These are phyloP conservation scores for Colletotrichum sp. DNA, from an alignment of 2,329 filamentous ascomycete species.

Conservation along the genomic window DNA sequence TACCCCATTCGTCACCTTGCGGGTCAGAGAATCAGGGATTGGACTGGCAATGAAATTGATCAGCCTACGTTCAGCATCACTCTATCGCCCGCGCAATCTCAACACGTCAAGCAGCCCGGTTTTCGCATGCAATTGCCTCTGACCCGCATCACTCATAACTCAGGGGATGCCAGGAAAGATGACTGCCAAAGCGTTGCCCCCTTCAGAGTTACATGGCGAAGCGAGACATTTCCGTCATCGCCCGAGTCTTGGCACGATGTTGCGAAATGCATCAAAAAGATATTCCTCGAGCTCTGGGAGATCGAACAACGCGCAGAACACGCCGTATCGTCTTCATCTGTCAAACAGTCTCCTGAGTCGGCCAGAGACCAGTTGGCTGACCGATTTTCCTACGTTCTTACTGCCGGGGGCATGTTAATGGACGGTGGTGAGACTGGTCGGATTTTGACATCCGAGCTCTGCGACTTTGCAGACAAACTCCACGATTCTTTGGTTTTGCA, in stretches of 20 bases:
- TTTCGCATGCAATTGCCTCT: background rate
- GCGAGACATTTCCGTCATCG: background rate
- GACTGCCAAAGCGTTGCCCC: accelerated
- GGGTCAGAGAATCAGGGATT: background rate
- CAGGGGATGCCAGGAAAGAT: background rate
- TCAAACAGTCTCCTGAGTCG: background rate
- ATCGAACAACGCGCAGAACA: accelerated
- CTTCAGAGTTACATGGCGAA: background rate
- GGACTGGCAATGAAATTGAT: background rate
- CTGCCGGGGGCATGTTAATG: background rate
- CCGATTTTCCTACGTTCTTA: background rate
- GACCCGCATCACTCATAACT: background rate
- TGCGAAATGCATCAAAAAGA: background rate
- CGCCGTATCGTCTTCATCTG: background rate
- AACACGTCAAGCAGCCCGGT: accelerated
- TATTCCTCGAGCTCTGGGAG: background rate
- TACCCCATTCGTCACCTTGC: too few relatives aligned
- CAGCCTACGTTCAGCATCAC: background rate
- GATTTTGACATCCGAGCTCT: background rate
- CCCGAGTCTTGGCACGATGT: background rate
- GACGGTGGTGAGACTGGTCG: background rate
- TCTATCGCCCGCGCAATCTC: background rate
- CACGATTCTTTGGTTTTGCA: background rate
- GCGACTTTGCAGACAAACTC: background rate
- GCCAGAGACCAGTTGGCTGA: accelerated